Base-by-base conservation (phyloP, 2,329 filamentous ascomycete species). In the Colletotrichum sp. region DNA sequence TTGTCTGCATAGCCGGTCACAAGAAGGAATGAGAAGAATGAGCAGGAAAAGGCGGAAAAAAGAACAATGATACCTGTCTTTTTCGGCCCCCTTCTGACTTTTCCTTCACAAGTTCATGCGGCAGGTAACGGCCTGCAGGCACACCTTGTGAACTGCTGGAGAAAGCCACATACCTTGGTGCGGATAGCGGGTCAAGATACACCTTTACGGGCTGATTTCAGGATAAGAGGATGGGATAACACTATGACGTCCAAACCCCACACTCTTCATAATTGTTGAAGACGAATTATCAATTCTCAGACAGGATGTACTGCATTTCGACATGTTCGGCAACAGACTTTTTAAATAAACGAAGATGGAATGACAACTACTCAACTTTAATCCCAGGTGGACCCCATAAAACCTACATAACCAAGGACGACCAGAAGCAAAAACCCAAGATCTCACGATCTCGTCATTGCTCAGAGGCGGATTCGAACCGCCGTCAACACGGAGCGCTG, bases 401-500 rank as follows among this genome's bases (percentile, higher is more conserved):
- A 28, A 28, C 26, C 26, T 28, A 28, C 26, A 28, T 28, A 28
- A 28, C 26, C 26, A 28, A 28, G 26, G 26, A 21, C 43, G 43
- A 21, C 43, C n/a, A 48, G 13, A 48, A 48, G 43, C 43, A 52
- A 52, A 52, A 52, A 0, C 10, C 10, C 1, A 21, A 52, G 43
- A 52, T 52, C n/a, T 52, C n/a, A 52, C n/a, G 43, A 52, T 52
- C 43, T 21, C 0, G 0, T 13, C 43, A 52, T 52, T 52, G 43
- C 43, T 52, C 43, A 52, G 71, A 74, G 71, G 71, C 71, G 71
- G 71, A 74, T 74, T 74, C 71, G 71, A 74, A 74, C 71, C 71
- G 71, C 71, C 71, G 71, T 74, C 71, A 74, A 74, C 71, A 74
- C 71, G 71, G 71, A 74, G 48, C 67, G 59, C 67, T 55, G 71